Base-by-base conservation (phyloP, 768 basidiomycete species). In the Termitomyces sp. region DNA sequence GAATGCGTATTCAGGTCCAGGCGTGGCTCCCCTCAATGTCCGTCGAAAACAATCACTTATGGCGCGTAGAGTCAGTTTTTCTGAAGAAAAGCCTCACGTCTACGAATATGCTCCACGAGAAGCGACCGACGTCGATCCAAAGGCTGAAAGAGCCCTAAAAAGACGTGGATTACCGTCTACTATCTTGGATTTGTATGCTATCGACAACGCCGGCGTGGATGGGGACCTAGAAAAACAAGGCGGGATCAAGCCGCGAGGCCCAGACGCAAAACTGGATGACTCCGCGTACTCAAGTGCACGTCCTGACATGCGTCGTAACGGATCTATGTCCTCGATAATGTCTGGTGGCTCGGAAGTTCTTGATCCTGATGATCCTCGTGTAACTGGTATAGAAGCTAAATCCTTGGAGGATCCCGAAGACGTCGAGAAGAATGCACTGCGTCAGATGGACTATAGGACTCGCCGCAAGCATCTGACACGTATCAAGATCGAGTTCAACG, bases 311-410 rank as follows among this genome's bases (percentile, higher is more conserved):
- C 69, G 73, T 32, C 77, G 83, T 36, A 63, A 62, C 28, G 75
- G 81, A 62, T 84, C 87, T 1, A 75, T 74, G 63, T 72, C 71
- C 39, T 86, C 84, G 32, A 71, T 75, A 53, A 71, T 58, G 24
- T 78, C 78, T 18, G 60, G 65, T 44, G 73, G 77, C 51, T 84
- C 84, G 20, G 83, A 87, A 16, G 59, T 82, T 8, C 72, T 89
- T 42, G 91, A 93, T 68, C 81, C 84, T 18, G 89, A 92, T 65
- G 90, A 92, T 71, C 90, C 89, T 54, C 78, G 81, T 46, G 75
- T 91, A 24, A 90, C 87, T 48, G 88, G 87, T 6, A 71, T 81
- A 35, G 78, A 72, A 65, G 78, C 77, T 56, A 74, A 75, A 61
- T 77, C 78, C 59, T 74, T 83, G 38, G 83, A 85, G 59, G 87